A percentile compares a stretch with the other conserved stretches of the same genome.
phyloP scores from a whole-genome alignment of 257 asterid species.

The Solanum raphanifolium region DNA sequence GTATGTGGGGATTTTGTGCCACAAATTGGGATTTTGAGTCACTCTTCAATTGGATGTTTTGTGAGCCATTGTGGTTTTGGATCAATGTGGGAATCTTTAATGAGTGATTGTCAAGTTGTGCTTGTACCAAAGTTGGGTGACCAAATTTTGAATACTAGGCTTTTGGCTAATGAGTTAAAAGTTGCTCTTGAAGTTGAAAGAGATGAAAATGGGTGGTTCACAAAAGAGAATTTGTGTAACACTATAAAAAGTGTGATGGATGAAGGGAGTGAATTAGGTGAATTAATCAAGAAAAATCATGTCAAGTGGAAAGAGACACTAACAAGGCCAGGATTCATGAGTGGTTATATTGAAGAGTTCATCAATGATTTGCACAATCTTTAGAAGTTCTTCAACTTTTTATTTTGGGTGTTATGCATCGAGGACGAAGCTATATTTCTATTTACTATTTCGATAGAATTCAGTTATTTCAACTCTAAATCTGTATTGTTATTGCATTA shows the following conservation, averaged over 20 bases:
- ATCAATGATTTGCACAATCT: conserved; percentile 34
- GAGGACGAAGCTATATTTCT: neutral
- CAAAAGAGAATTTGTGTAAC: conserved; percentile 45
- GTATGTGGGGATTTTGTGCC: conserved; percentile 68
- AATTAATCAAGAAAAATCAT: conserved; percentile 37
- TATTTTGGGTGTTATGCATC: neutral
- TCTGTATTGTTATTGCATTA: neutral
- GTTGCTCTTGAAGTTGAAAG: conserved; percentile 79
- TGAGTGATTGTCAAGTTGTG: conserved; percentile 56
- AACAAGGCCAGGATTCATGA: conserved; percentile 26
- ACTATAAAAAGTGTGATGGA: conserved; percentile 50
- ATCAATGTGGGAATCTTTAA: conserved; percentile 86
- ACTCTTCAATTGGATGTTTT: conserved; percentile 33
- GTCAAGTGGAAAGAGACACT: conserved; percentile 41
- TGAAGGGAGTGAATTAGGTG: conserved; percentile 37
- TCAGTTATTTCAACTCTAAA: neutral
- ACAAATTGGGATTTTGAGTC: conserved; percentile 71
- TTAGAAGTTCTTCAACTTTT: neutral
- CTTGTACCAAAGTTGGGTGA: conserved; percentile 61
- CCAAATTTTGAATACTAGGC: conserved; percentile 57
- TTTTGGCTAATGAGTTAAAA: conserved; percentile 50
- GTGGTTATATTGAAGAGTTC: conserved; percentile 38
- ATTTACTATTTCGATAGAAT: neutral
- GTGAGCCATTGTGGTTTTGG: conserved; percentile 87
- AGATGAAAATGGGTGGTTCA: conserved; percentile 56